Base-by-base conservation (phyloP, 225 moss, liverwort and hornwort genomes). In the Physcomitrellopsis africana region DNA sequence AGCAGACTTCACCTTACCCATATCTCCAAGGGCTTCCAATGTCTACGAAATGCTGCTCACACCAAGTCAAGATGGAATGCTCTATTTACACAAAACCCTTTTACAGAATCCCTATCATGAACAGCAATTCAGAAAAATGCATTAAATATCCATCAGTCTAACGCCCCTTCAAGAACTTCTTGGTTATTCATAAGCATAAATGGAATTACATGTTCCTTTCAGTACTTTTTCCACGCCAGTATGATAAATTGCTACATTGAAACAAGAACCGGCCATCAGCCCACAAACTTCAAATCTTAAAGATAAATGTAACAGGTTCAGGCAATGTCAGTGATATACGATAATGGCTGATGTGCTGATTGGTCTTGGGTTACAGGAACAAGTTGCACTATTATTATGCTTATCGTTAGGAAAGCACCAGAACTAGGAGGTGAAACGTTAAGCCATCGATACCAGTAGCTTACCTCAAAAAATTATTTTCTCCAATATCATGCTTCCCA, bases 401-500 rank as follows among this genome's bases (percentile, higher is more conserved):
- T 37, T 41, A 37, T 17, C 5, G 13, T 41, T 60, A 13, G 62
- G 13, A 44, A 16, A 10, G 37, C 16, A 43, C 12, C 15, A 5
- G 49, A 49, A 49, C 12, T 11, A 3, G 13, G 49, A 49, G 0
- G 11, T 56, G 60, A 2, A 59, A 58, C 16, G 58, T 16, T 22
- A 9, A 0, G 63, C 37, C 27, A 62, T 49, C 20, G 76, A 22
- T 24, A 65, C 67, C 62, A 44, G 26, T 10, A 51, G 55, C 77
- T 73, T 55, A 93, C 91, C 90, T 92, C 92, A 77, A 72, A 73
- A 60, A 86, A 83, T 1, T 1, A 62, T 89, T 86, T 43, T 89
- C 97, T 87, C 93, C 97, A 71, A 97, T 94, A 67, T 97, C 97
- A 60, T 94, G 93, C 76, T 94, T 97, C 57, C 93, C 81, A 47